Evolutionary conservation across 2,329 filamentous ascomycete species (phyloP).

Genomic region (Bisporella sp.): DNA sequence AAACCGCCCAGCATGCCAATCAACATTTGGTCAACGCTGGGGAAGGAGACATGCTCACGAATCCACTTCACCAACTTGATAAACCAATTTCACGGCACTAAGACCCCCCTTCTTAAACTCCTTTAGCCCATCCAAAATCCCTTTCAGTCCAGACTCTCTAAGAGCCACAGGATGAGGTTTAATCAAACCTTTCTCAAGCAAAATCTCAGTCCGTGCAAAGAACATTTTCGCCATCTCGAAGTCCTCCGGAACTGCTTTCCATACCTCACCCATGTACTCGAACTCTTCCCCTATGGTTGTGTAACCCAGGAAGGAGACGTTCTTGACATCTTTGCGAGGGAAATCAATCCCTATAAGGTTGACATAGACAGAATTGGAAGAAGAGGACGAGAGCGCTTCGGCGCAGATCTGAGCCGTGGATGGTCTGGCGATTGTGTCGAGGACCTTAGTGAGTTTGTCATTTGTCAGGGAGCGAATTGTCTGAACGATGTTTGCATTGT

Average conservation of each 20-base stretch:
- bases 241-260: slow-evolving; percentile 20
- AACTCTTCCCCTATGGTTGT: slow-evolving; percentile 31
- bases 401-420: slow-evolving; percentile 13
- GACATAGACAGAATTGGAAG: slow-evolving; percentile 38
- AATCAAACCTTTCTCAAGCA: slow-evolving; percentile 29
- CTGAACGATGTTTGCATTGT: slow-evolving; percentile 31
- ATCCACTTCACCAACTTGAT: slow-evolving; percentile 4
- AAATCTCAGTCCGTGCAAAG: slow-evolving; percentile 22
- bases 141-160: slow-evolving; percentile 9
- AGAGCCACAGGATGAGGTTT: slow-evolving; percentile 23
- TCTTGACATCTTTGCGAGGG: slow-evolving; percentile 21
- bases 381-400: slow-evolving; percentile 10
- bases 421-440: slow-evolving; percentile 15
- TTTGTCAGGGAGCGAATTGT: slow-evolving; percentile 38
- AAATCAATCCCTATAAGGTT: slow-evolving; percentile 35
- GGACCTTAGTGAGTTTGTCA: slow-evolving; percentile 22
- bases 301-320: slow-evolving; percentile 31
- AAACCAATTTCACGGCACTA: slow-evolving; percentile 36
- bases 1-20: no score
- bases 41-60: no score
- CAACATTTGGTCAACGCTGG: no score
- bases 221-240: slow-evolving; percentile 29
- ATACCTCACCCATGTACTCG: slow-evolving; percentile 10
- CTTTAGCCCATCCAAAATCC: slow-evolving; percentile 10
- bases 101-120: slow-evolving; percentile 17